These are phyloP conservation scores for Pugionium dolabratum DNA, from an alignment of 345 rosid species.

Conservation along the genomic window DNA sequence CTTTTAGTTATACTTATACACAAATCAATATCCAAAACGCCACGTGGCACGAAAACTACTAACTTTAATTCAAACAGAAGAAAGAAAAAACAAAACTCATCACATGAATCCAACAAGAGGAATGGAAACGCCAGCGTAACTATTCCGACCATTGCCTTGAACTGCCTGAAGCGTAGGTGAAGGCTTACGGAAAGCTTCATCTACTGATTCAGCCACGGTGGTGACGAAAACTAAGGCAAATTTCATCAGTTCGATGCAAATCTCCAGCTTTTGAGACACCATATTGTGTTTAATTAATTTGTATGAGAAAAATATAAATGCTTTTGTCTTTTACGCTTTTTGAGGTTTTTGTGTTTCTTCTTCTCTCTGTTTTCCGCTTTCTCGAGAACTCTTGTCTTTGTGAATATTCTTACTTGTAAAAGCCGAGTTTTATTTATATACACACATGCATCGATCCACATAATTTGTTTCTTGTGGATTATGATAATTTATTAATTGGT, in stretches of 20 bases:
- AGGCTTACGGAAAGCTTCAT: slow-evolving; percentile 33
- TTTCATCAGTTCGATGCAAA: slow-evolving; percentile 49
- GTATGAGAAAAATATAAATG: slow-evolving; percentile 1
- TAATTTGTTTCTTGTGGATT: slow-evolving; percentile 17
- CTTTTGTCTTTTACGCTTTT: slow-evolving; percentile 23
- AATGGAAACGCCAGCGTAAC: slow-evolving; percentile 29
- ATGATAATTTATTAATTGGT: slow-evolving; percentile 26
- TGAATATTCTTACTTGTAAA: slow-evolving; percentile 25
- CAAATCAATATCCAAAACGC: slow-evolving; percentile 34
- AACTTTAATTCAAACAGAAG: slow-evolving; percentile 28
- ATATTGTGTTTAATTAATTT: slow-evolving; percentile 1
- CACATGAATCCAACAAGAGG: slow-evolving; percentile 58
- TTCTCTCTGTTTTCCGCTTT: slow-evolving; percentile 27
- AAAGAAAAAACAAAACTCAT: slow-evolving; percentile 24
- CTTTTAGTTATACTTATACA: slow-evolving; percentile 26
- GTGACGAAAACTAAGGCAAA: slow-evolving; percentile 49
- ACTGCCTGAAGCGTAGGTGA: slow-evolving; percentile 18
- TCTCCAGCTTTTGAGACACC: slow-evolving; percentile 54
- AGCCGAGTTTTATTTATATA: slow-evolving; percentile 31
- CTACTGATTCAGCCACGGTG: slow-evolving; percentile 55
- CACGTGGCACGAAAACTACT: slow-evolving; percentile 31
- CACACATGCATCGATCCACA: slow-evolving; percentile 13
- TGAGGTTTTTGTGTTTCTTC: slow-evolving; percentile 17
- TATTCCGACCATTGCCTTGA: slow-evolving; percentile 21
- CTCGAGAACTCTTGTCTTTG: slow-evolving; percentile 33